Evolutionary conservation across 208 protist species (phyloP).

Genomic region (Spongospora subterranea): DNA sequence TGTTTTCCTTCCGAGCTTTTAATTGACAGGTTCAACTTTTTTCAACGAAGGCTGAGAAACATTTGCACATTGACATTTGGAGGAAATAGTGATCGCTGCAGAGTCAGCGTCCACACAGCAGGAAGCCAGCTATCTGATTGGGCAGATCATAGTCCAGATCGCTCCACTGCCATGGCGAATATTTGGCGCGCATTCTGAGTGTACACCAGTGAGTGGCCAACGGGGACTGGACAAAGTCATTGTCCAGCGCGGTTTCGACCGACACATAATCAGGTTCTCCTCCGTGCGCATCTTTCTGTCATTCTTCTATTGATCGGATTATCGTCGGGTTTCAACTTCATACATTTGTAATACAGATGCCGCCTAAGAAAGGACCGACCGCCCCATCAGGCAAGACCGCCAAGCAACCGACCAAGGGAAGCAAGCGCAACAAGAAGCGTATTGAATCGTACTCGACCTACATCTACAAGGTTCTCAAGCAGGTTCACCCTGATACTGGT

Average conservation of each 20-base stretch:
- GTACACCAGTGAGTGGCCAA: too few relatives aligned
- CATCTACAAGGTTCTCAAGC: constrained; percentile 91
- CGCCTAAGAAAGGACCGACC: constrained; percentile 46
- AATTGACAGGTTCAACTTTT: too few relatives aligned
- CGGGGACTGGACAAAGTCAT: background rate
- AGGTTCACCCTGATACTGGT: constrained; percentile 94
- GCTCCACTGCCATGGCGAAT: background rate
- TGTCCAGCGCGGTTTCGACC: background rate
- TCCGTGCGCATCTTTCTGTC: background rate
- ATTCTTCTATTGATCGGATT: background rate
- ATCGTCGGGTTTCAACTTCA: background rate
- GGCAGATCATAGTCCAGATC: background rate
- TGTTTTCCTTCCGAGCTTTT: too few relatives aligned
- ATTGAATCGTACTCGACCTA: constrained; percentile 86
- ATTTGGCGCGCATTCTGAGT: background rate
- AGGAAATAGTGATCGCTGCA: too few relatives aligned
- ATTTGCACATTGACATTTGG: too few relatives aligned
- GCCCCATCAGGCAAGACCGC: constrained; percentile 21
- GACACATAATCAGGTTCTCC: background rate
- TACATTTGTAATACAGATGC: background rate
- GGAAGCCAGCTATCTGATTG: background rate
- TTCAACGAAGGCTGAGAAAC: too few relatives aligned
- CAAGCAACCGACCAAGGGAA: constrained; percentile 57
- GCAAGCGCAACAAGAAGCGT: constrained; percentile 77
- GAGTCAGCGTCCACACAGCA: too few relatives aligned